Base-by-base conservation (phyloP, 139 green algal species). In the Chlamydomonas schloesseri region DNA sequence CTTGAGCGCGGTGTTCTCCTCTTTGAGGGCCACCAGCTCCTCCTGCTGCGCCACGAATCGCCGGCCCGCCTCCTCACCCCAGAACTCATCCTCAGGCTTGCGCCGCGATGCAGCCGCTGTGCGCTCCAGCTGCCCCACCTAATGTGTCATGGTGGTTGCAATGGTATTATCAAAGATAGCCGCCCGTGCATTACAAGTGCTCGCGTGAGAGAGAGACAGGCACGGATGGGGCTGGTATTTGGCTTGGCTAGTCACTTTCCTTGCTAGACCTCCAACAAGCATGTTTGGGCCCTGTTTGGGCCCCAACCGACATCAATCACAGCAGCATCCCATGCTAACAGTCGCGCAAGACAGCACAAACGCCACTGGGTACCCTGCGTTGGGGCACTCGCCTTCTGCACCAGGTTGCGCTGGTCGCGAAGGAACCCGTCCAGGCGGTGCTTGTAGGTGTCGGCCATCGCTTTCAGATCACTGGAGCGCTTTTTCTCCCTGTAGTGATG, bases 21-120 rank as follows among this genome's bases (percentile, higher is more conserved):
- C 92, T 15, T 83, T 69, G 14, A 95, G 87, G 4, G 50, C 29
- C 33, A 91, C 91, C 50, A 96, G 89, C 90, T 95, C 89, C 53
- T 95, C 93, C 84, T 96, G 94, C 90, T 96, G 94, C 71, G 73
- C 68, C 21, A 87, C 91, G 89, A 96, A 94, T 37, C 89, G 86
- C n/a, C 90, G 73, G 5, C 90, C 87, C 23, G 88, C 88, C 84
- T 95, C 90, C 73, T 93, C 90, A 18, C 87, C 82, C 87, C 89
- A 93, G 69, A 82, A 91, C 82, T 94, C 90, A 50, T 91, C 87
- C 83, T 94, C 91, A 26, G 89, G 91, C 82, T 64, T 29, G 31
- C 57, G 74, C 57, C 46, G 70, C 11, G 23, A 3, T 33, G 62
- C 34, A 9, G 83, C 73, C 33, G 71, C 53, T 11, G 70, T 87